These are phyloP conservation scores for Salix suchowensis DNA, from an alignment of 345 rosid species.

Conservation along the genomic window DNA sequence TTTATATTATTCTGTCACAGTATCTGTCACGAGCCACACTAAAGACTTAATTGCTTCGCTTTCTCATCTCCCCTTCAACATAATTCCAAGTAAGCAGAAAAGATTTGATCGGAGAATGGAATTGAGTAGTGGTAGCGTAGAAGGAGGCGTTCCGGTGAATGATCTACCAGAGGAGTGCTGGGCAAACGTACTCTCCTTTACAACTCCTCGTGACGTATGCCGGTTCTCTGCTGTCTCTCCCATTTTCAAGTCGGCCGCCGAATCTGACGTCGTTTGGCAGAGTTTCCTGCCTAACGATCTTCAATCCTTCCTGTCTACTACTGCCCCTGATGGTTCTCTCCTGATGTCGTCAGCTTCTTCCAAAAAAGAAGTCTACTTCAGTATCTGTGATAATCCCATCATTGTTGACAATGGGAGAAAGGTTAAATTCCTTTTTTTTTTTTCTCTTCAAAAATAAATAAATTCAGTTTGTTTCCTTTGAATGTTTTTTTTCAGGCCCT, in stretches of 20 bases:
- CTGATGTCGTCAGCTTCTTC: slow-evolving; percentile 9
- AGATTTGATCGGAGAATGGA: background rate
- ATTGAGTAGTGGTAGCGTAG: too few relatives aligned
- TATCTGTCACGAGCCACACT: too few relatives aligned
- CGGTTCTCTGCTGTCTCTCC: slow-evolving; percentile 43
- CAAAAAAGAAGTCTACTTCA: slow-evolving; percentile 43
- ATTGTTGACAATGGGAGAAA: slow-evolving; percentile 49
- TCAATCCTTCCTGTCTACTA: slow-evolving; percentile 14
- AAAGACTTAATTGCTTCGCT: too few relatives aligned
- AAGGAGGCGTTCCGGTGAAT: background rate
- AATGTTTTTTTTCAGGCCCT: background rate
- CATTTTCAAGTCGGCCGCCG: slow-evolving; percentile 37
- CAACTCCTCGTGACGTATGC: slow-evolving; percentile 47
- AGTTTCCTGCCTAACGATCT: slow-evolving; percentile 48
- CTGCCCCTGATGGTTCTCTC: slow-evolving; percentile 2
- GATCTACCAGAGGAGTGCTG: slow-evolving; percentile 46
- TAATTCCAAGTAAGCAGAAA: background rate
- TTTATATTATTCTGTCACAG: too few relatives aligned
- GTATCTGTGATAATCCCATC: slow-evolving; percentile 40
- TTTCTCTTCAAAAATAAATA: too few relatives aligned
- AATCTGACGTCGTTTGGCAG: slow-evolving; percentile 58
- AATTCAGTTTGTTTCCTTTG: background rate
- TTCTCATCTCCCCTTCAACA: too few relatives aligned
- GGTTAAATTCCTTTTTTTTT: slow-evolving; percentile 28
- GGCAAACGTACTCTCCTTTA: slow-evolving; percentile 39